Evolutionary conservation across 257 asterid genomes (phyloP).

Genomic region (Penstemon barbatus): DNA sequence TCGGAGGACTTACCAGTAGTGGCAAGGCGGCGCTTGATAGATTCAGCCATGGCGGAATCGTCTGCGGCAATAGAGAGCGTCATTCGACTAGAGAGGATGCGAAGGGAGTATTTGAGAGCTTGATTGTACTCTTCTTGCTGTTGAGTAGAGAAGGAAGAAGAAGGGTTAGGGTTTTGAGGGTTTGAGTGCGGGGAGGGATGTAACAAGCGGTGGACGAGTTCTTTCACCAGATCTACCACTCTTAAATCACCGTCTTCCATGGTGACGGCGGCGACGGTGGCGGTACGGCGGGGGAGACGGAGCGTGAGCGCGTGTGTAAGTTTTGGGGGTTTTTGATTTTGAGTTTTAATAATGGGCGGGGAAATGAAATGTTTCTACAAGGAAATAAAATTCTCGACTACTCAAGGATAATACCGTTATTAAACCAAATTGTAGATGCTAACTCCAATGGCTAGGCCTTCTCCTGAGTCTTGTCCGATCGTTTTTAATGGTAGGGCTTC

Average conservation of each 20-base stretch:
- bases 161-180: slow-evolving; percentile 45
- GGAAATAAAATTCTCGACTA: too few relatives aligned
- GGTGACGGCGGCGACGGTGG: slow-evolving; percentile 30
- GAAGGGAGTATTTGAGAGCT: slow-evolving; percentile 75
- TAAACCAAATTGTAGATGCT: too few relatives aligned
- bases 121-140: slow-evolving; percentile 48
- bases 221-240: slow-evolving; percentile 80
- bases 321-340: slow-evolving; percentile 24
- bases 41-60: slow-evolving; percentile 82
- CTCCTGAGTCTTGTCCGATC: too few relatives aligned
- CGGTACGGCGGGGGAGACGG: slow-evolving; percentile 23
- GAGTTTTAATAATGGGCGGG: slow-evolving; percentile 54
- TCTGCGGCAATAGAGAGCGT: slow-evolving; percentile 71
- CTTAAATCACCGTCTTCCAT: slow-evolving; percentile 68
- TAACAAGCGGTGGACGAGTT: slow-evolving; percentile 83
- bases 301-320: slow-evolving; percentile 24
- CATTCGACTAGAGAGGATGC: slow-evolving; percentile 91
- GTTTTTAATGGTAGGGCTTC: too few relatives aligned
- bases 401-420: too few relatives aligned
- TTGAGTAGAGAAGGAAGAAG: slow-evolving; percentile 28
- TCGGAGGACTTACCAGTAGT: slow-evolving; percentile 93
- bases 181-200: slow-evolving; percentile 35
- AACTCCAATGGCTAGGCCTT: too few relatives aligned
- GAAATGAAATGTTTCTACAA: slow-evolving; percentile 27
- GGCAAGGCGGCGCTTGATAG: slow-evolving; percentile 88